Evolutionary conservation across 768 basidiomycete genomes (phyloP).

Genomic region (Lenzites betulinus): DNA sequence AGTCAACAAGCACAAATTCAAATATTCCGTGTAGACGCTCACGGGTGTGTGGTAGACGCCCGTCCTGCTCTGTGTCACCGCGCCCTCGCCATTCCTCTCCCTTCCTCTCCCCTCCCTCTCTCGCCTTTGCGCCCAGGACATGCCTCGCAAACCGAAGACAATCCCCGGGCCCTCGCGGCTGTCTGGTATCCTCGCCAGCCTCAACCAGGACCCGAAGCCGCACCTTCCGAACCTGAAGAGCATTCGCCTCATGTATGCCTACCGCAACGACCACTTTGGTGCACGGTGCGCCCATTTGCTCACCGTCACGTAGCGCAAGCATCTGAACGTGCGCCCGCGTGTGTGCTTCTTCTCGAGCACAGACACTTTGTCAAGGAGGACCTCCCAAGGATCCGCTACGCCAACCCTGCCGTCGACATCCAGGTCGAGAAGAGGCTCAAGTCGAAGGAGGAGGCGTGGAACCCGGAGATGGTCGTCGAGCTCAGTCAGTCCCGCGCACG

Average conservation of each 20-base stretch:
- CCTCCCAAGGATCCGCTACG: slow-evolving; percentile 76
- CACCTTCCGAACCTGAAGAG: slow-evolving; percentile 49
- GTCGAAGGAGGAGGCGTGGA: slow-evolving; percentile 54
- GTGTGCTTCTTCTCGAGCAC: background rate
- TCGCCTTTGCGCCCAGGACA: background rate
- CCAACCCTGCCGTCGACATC: slow-evolving; percentile 68
- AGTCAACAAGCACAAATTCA: no score
- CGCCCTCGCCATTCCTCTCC: background rate
- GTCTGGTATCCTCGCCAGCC: slow-evolving; percentile 50
- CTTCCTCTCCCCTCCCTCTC: background rate
- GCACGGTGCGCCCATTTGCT: slow-evolving; percentile 52
- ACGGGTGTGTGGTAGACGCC: no score
- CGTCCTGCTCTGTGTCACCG: no score
- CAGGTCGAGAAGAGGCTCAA: slow-evolving; percentile 58
- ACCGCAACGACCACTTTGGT: slow-evolving; percentile 72
- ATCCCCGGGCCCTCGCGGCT: slow-evolving; percentile 55
- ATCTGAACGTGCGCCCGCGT: background rate
- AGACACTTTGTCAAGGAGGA: slow-evolving; percentile 82
- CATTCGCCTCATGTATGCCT: slow-evolving; percentile 58
- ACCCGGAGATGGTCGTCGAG: slow-evolving; percentile 59
- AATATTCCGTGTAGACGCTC: no score
- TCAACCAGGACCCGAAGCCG: slow-evolving; percentile 55
- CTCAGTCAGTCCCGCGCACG: slow-evolving; percentile 52
- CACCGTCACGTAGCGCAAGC: no score
- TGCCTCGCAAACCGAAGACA: slow-evolving; percentile 34